These are phyloP conservation scores for Thelephora ganbajun DNA, from an alignment of 768 basidiomycete species.

Conservation along the genomic window DNA sequence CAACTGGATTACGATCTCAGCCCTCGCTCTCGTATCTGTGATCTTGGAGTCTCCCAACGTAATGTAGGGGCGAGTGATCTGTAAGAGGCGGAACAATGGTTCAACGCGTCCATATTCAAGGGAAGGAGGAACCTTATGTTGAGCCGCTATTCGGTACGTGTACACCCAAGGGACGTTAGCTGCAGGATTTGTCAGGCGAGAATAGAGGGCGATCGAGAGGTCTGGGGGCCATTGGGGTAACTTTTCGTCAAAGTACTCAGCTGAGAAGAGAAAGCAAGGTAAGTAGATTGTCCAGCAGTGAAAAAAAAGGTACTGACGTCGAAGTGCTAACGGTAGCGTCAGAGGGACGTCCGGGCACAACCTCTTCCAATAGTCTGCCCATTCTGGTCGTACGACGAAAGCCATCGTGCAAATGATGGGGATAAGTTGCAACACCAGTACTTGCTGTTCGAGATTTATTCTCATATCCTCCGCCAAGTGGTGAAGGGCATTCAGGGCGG, in stretches of 20 bases:
- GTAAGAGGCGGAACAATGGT: constrained; percentile 38
- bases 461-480: constrained; percentile 62
- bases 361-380: constrained; percentile 90
- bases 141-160: constrained; percentile 26
- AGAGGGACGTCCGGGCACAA: constrained; percentile 43
- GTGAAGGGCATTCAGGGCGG: constrained; percentile 64
- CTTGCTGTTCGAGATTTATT: constrained; percentile 39
- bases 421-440: constrained; percentile 40
- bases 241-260: constrained; percentile 47
- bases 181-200: constrained; percentile 45
- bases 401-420: constrained; percentile 53
- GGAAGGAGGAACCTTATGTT: constrained; percentile 34
- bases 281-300: background rate
- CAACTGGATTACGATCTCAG: constrained; percentile 45
- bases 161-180: constrained; percentile 41
- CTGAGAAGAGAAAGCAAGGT: background rate
- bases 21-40: constrained; percentile 43
- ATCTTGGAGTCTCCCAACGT: constrained; percentile 41
- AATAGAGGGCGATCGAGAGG: constrained; percentile 48
- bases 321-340: background rate
- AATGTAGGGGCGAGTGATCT: constrained; percentile 42
- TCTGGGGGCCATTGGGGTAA: constrained; percentile 72
- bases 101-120: constrained; percentile 51
- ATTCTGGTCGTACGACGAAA: constrained; percentile 58
- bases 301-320: background rate